phyloP scores from a whole-genome alignment of 352 stramenopile species.

The Phytopythium vexans region DNA sequence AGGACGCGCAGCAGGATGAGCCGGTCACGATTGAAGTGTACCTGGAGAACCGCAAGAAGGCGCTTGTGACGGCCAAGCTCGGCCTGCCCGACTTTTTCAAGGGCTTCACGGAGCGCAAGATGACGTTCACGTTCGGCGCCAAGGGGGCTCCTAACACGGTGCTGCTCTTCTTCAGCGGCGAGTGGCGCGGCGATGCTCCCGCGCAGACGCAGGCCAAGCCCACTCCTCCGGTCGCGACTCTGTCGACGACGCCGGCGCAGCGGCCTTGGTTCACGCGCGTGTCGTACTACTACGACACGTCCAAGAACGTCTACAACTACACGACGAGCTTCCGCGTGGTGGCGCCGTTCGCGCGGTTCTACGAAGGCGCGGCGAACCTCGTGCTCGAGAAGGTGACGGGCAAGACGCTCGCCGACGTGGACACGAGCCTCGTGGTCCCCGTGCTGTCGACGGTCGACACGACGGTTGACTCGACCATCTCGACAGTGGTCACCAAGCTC shows the following conservation, averaged over 20 bases:
- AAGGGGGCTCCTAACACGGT: conserved; percentile 22
- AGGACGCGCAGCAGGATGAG: conserved; percentile 17
- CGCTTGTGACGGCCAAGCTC: conserved; percentile 34
- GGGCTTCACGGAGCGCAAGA: conserved; percentile 18
- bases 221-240: background rate
- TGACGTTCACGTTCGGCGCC: conserved; percentile 40
- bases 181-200: conserved; percentile 17
- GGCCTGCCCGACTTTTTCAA: conserved; percentile 25
- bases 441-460: conserved; percentile 56
- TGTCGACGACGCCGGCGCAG: conserved; percentile 17
- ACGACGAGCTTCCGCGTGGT: conserved; percentile 76
- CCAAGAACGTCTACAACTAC: conserved; percentile 81
- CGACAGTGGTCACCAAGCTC: conserved; percentile 43
- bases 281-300: conserved; percentile 80
- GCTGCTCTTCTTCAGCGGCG: conserved; percentile 21
- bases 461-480: conserved; percentile 61
- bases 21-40: conserved; percentile 46
- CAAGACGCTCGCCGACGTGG: conserved; percentile 57
- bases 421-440: conserved; percentile 45
- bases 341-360: conserved; percentile 53
- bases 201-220: conserved; percentile 4
- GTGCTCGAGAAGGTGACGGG: conserved; percentile 57
- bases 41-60: conserved; percentile 34
- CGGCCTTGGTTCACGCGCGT: conserved; percentile 68
- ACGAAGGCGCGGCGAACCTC: conserved; percentile 63